Evolutionary conservation across 108 stramenopile species (phyloP).

Genomic region (Stephanodiscus minutulus): DNA sequence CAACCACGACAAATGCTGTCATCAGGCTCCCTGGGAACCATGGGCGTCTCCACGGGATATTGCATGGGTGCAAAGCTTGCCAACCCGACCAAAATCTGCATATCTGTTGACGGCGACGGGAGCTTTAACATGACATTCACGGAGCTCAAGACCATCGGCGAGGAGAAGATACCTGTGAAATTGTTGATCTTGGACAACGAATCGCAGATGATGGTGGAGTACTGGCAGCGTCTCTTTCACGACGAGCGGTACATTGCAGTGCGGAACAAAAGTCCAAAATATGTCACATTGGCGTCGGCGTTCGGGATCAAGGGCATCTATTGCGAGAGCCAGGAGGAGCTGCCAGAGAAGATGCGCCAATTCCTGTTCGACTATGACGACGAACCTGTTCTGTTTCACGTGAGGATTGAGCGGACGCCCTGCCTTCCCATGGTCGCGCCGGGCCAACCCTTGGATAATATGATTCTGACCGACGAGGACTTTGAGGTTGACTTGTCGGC

Average conservation of each 20-base stretch:
- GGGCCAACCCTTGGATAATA: constrained; percentile 85
- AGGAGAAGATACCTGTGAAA: constrained; percentile 86
- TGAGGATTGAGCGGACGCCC: constrained; percentile 83
- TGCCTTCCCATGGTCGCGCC: constrained; percentile 89
- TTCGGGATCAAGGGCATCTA: constrained; percentile 83
- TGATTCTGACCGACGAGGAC: constrained; percentile 84
- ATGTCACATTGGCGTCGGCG: constrained; percentile 70
- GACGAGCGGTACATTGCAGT: constrained; percentile 86
- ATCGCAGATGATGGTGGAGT: constrained; percentile 93
- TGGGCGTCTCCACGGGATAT: constrained; percentile 88
- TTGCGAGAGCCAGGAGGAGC: constrained; percentile 73
- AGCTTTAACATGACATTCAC: constrained; percentile 94
- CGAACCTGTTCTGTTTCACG: constrained; percentile 91
- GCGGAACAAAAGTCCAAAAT: constrained; percentile 83
- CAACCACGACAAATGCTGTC: constrained; percentile 90
- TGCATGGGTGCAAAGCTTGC: constrained; percentile 91
- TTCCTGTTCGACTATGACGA: constrained; percentile 87
- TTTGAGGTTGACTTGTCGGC: constrained; percentile 79
- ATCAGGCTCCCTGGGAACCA: constrained; percentile 89
- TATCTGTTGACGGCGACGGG: constrained; percentile 89
- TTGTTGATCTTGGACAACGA: constrained; percentile 91
- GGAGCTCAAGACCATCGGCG: constrained; percentile 89
- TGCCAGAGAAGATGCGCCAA: constrained; percentile 77
- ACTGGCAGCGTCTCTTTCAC: constrained; percentile 94
- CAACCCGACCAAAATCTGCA: constrained; percentile 74